Base-by-base conservation (phyloP, 2,329 filamentous ascomycete species). In the Aspergillus novoparasiticus region DNA sequence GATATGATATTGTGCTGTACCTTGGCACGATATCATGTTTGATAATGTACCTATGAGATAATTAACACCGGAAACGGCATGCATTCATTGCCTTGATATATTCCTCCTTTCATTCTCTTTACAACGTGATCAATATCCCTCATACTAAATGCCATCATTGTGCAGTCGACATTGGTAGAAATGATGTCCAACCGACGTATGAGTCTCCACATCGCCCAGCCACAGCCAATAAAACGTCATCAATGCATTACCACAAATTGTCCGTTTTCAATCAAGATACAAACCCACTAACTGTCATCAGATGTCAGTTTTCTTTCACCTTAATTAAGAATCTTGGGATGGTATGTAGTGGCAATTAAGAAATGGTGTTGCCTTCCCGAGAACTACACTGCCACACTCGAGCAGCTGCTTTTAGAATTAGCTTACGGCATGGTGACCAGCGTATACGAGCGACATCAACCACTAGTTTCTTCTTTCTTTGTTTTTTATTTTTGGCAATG, bases 141-240 rank as follows among this genome's bases (percentile, higher is more conserved):
- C 34, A 36, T 36, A 16, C 14, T 36, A 6, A 36, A 43, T 21
- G 41, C 41, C n/a, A 46, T 23, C 45, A 46, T 26, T 48, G 23
- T 28, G 34, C 8, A 28, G 23, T 48, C 3, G 12, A 48, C 2
- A 48, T 19, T 36, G 12, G 30, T 34, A 12, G n/a, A 54, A 26
- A 34, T 55, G 51, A 55, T 55, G 32, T 41, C 51, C 51, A n/a
- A 55, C 16, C 51, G 51, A 55, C 51, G 51, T 55, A 55, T 26
- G 32, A 55, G 34, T 39, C 51, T 39, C 51, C 51, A 55, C 51
- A 55, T 23, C 2, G 23, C 39, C 32, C 32, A 14, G 6, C 30
- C 11, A 19, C 8, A 11, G 1, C 51, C 51, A 36, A 55, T 55
- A 23, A 28, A 39, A 39, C n/a, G 16, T 16, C 32, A 19, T 9